phyloP scores from a whole-genome alignment of 805 yeast species.

The Kregervanrija pseudodelftensis region DNA sequence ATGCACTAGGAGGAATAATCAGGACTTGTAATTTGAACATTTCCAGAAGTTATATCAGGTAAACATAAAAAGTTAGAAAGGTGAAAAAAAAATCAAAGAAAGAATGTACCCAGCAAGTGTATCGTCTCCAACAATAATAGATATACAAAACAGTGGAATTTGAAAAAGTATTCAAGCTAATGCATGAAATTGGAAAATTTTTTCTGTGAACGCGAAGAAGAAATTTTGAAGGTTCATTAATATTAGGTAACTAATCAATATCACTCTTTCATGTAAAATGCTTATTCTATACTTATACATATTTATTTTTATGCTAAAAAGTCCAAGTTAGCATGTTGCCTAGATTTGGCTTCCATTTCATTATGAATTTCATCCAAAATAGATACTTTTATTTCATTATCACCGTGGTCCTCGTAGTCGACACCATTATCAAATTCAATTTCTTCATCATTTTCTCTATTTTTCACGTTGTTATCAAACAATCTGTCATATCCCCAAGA shows the following conservation, averaged over 20 bases:
- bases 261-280: no score
- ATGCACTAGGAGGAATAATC: constrained; percentile 9
- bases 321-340: background rate
- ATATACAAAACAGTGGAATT: no score
- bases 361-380: constrained; percentile 22
- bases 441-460: constrained; percentile 2
- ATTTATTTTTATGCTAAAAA: no score
- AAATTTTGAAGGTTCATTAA: no score
- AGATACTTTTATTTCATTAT: constrained; percentile 1
- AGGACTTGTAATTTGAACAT: constrained; percentile 14
- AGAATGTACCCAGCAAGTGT: background rate
- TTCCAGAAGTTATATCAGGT: no score
- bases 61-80: background rate
- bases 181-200: no score
- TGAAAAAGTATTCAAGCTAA: no score
- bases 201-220: no score
- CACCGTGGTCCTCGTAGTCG: background rate
- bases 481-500: constrained; percentile 42
- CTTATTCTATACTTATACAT: no score
- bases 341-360: constrained; percentile 23
- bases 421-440: constrained; percentile 17
- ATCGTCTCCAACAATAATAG: no score
- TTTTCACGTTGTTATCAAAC: background rate
- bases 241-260: no score
- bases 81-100: background rate